These are phyloP conservation scores for Colletotrichum gigasporum DNA, from an alignment of 2,329 filamentous ascomycete species.

Conservation along the genomic window DNA sequence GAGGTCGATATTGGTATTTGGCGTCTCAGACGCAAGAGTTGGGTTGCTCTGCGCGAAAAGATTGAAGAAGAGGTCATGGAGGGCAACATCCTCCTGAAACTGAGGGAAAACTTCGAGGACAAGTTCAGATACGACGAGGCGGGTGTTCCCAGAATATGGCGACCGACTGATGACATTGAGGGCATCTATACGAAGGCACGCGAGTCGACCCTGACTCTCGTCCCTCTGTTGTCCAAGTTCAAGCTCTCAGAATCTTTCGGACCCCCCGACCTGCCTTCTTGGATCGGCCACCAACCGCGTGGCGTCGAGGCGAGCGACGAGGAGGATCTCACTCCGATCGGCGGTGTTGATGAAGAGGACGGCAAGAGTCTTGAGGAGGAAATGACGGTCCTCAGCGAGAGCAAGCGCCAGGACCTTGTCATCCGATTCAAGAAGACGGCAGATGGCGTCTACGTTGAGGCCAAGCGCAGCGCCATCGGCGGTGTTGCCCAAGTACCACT, in stretches of 20 bases:
- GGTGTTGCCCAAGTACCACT: slow-evolving; percentile 93
- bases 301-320: slow-evolving; percentile 85
- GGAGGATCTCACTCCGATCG: slow-evolving; percentile 88
- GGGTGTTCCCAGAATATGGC: slow-evolving; percentile 95
- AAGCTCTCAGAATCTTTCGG: slow-evolving; percentile 77
- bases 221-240: slow-evolving; percentile 89
- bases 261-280: slow-evolving; percentile 83
- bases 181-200: slow-evolving; percentile 91
- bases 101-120: slow-evolving; percentile 98
- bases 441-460: slow-evolving; percentile 97
- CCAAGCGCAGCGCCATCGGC: slow-evolving; percentile 95
- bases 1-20: slow-evolving; percentile 94
- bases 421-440: slow-evolving; percentile 98
- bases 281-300: slow-evolving; percentile 81
- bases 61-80: slow-evolving; percentile 99
- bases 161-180: slow-evolving; percentile 96
- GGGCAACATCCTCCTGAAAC: slow-evolving; percentile 92
- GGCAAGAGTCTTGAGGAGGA: slow-evolving; percentile 96
- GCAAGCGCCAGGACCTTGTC: slow-evolving; percentile 89
- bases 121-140: slow-evolving; percentile 98
- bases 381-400: slow-evolving; percentile 91
- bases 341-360: slow-evolving; percentile 93
- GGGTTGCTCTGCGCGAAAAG: slow-evolving; percentile 88
- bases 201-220: slow-evolving; percentile 90
- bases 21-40: slow-evolving; percentile 92